Evolutionary conservation across 2,329 filamentous ascomycete genomes (phyloP), one percentile per base, ranked within the genome.

Genomic region (Xylaria sp.): DNA sequence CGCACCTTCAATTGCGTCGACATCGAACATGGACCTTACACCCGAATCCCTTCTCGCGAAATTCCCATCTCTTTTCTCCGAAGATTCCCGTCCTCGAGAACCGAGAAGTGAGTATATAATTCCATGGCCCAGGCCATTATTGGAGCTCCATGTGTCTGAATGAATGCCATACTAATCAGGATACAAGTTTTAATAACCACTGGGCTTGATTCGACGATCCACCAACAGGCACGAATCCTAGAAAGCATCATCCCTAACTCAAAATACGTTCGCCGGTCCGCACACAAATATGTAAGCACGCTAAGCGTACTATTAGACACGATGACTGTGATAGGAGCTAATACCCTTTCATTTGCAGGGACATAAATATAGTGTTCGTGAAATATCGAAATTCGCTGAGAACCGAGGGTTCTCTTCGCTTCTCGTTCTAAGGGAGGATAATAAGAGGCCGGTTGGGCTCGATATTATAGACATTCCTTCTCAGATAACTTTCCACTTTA

Each of bases 401-500:
- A 93, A 95, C 75, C 87, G 93, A 54, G 89, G 91, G 48, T 98
- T 93, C 82, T 97, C 94, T 0, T 88, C 93, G 27, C 85, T 99
- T 2, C 83, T 98, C 1, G 88, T 99, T 17, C 83, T 98, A 17
- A 93, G 94, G 77, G 94, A 99, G 81, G 94, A 98, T 78, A 88
- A 89, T 73, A 99, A 99, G 82, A 89, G 88, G 75, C 92, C 94
- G 0, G 90, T 90, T 14, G 94, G 93, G 0, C 81, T 98, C 30
- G 94, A 94, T 34, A 87, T 98, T 17, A 89, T 97, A 3, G 92
- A 97, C 77, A 84, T 98, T 1, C 94, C 96, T 0, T 78, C 86
- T 0, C 95, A 96, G 0, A 95, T 96, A 1, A 97, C 95, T 55
- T 96, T 98, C 79, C 94, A 97, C 78, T 98, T 98, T 82, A 90